phyloP scores from a whole-genome alignment of 306 rosid species.

The Prunus dulcis region DNA sequence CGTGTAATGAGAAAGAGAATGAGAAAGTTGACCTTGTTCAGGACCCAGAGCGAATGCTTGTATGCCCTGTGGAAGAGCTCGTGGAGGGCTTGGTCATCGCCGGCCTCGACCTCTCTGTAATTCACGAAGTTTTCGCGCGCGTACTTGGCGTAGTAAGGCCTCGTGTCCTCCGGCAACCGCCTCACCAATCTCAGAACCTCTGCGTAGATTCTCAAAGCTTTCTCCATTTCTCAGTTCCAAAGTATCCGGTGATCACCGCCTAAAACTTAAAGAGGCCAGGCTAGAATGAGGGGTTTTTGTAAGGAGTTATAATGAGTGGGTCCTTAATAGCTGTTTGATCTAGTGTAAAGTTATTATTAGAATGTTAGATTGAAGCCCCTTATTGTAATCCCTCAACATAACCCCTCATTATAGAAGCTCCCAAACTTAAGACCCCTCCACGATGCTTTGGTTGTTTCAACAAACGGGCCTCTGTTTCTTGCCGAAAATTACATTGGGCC shows the following conservation, averaged over 20 bases:
- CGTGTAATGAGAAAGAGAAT: neutral
- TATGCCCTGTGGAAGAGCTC: slow-evolving; percentile 54
- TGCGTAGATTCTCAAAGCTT: slow-evolving; percentile 62
- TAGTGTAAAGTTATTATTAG: no score
- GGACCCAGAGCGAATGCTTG: slow-evolving; percentile 79
- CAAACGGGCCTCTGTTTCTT: neutral
- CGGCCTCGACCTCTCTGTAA: slow-evolving; percentile 38
- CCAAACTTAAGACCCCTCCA: neutral
- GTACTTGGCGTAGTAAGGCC: slow-evolving; percentile 64
- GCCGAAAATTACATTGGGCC: neutral
- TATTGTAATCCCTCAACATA: no score
- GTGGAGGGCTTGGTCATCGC: slow-evolving; percentile 35
- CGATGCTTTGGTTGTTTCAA: neutral
- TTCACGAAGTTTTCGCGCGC: slow-evolving; percentile 72
- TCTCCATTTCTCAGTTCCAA: slow-evolving; percentile 42
- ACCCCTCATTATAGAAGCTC: no score
- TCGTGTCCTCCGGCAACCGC: slow-evolving; percentile 46
- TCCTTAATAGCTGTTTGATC: no score
- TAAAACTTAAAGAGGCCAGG: neutral
- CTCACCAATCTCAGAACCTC: slow-evolving; percentile 64
- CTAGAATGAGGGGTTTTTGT: no score
- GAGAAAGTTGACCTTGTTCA: slow-evolving; percentile 50
- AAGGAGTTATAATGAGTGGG: no score
- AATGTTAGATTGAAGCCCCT: no score
- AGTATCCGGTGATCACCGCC: neutral